These are phyloP conservation scores for Podospora fimiseda DNA, from an alignment of 495 filamentous ascomycete genomes.

Conservation along the genomic window DNA sequence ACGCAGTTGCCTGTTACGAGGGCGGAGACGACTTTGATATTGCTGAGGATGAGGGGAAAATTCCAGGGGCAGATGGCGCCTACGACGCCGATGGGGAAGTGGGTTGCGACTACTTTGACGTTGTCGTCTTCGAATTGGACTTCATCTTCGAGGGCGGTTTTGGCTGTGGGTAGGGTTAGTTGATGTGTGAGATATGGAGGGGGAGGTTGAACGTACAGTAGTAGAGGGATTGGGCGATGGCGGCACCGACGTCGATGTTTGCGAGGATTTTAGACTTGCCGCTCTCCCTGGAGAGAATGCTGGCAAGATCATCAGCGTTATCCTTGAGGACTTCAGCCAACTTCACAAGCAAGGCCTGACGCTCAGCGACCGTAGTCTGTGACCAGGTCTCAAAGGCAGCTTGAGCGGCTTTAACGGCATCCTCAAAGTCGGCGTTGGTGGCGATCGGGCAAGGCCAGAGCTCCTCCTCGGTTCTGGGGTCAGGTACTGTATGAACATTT, in stretches of 20 bases:
- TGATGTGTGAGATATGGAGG: no score
- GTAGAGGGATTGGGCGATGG: conserved; percentile 20
- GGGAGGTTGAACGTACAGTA: conserved; percentile 16
- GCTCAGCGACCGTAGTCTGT: conserved; percentile 35
- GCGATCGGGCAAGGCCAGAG: conserved; percentile 43
- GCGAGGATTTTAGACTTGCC: conserved; percentile 34
- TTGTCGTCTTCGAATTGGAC: conserved; percentile 47
- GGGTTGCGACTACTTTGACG: conserved; percentile 39
- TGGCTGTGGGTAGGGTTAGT: conserved; percentile 25
- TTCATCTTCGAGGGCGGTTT: conserved; percentile 36
- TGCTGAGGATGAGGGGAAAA: conserved; percentile 52
- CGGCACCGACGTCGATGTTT: conserved; percentile 22
- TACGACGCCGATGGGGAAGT: conserved; percentile 48
- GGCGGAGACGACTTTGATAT: conserved; percentile 50
- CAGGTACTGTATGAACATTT: conserved; percentile 32
- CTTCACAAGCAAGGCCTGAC: conserved; percentile 48
- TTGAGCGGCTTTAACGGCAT: conserved; percentile 42
- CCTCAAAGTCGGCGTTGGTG: conserved; percentile 40
- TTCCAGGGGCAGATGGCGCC: conserved; percentile 59
- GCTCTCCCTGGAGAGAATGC: conserved; percentile 35
- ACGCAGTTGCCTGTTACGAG: conserved; percentile 56
- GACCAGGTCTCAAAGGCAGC: conserved; percentile 42
- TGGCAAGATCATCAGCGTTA: conserved; percentile 30
- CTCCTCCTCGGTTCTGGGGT: conserved; percentile 42
- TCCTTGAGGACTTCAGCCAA: conserved; percentile 38